Conservation (phyloP, 1,284 basidiomycete genomes). For the Phaffia rhodozyma region DNA sequence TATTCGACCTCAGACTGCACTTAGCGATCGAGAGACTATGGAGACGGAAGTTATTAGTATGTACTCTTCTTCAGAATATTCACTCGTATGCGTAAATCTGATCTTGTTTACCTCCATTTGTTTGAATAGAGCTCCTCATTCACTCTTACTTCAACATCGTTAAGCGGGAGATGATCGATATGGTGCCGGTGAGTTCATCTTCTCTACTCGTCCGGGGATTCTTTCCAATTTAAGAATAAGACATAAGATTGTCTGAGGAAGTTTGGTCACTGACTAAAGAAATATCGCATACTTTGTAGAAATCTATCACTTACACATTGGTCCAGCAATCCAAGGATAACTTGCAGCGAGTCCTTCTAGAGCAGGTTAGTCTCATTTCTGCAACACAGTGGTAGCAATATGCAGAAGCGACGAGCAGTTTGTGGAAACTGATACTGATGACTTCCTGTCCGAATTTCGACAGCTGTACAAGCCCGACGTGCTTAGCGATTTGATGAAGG, state of each 20-base stretch:
- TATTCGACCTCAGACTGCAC: constrained; percentile 81
- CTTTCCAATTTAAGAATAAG: not conserved
- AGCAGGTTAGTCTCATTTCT: constrained; percentile 26
- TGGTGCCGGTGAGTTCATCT: constrained; percentile 56
- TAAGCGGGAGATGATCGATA: constrained; percentile 98
- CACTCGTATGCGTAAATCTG: constrained; percentile 10
- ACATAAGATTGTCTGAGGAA: not conserved
- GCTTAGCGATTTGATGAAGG: constrained; percentile 18
- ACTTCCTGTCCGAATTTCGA: constrained; percentile 16
- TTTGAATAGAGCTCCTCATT: constrained; percentile 62
- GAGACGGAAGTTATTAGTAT: constrained; percentile 98
- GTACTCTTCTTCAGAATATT: constrained; percentile 36
- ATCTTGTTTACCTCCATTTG: not conserved
- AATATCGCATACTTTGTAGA: not conserved
- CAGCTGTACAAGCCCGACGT: constrained; percentile 28
- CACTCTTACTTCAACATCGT: constrained; percentile 93
- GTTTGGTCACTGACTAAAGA: not conserved
- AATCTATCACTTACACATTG: constrained; percentile 40
- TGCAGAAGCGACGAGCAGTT: constrained; percentile 47
- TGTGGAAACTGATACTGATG: constrained; percentile 27
- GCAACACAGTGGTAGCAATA: constrained; percentile 47
- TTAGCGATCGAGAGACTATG: constrained; percentile 92
- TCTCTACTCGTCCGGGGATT: not conserved
- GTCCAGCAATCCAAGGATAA: constrained; percentile 38
- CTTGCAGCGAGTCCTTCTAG: constrained; percentile 29